phyloP scores from a whole-genome alignment of 2,329 filamentous ascomycete species.

The Alternaria viburni region DNA sequence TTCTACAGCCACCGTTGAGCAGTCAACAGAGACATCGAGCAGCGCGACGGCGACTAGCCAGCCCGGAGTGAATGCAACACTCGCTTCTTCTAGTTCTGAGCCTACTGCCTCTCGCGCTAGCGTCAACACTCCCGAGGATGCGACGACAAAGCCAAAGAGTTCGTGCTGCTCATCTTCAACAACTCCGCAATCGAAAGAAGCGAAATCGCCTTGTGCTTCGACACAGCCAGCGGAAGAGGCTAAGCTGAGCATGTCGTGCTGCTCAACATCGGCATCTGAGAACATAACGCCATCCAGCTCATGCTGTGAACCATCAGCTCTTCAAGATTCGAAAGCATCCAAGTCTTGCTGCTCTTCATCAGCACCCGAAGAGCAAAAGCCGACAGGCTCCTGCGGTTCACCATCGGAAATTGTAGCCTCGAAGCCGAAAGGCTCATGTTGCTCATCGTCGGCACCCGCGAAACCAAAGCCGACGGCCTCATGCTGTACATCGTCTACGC shows the following conservation, averaged over 20 bases:
- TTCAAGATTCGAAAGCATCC: neutral
- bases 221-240: neutral
- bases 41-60: neutral
- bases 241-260: neutral
- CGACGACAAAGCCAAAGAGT: neutral
- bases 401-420: neutral
- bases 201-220: neutral
- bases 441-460: neutral
- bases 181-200: neutral
- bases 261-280: neutral
- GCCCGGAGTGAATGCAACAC: neutral
- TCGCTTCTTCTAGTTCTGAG: neutral
- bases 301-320: neutral
- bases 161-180: neutral
- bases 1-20: neutral
- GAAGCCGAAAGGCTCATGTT: conserved; percentile 12
- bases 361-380: neutral
- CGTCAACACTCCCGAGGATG: neutral
- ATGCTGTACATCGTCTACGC: neutral
- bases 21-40: neutral
- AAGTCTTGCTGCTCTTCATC: neutral
- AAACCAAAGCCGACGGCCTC: neutral
- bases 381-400: neutral
- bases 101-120: neutral
- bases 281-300: neutral